Evolutionary conservation across 345 rosid species (phyloP).

Genomic region (Linum trigynum): DNA sequence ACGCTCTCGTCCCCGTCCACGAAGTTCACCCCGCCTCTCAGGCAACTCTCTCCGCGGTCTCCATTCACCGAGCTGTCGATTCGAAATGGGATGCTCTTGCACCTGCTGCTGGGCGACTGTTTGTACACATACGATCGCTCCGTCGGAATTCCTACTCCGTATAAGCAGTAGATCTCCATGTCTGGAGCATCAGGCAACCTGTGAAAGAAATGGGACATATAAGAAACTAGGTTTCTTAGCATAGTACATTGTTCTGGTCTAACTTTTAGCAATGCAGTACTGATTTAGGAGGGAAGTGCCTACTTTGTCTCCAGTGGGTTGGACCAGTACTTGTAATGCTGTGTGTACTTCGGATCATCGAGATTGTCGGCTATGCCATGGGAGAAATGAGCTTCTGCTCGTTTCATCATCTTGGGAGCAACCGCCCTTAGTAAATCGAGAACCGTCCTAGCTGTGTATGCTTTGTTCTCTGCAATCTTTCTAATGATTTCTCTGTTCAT

Average conservation of each 20-base stretch:
- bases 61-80: slow-evolving; percentile 46
- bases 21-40: slow-evolving; percentile 41
- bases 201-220: slow-evolving; percentile 1
- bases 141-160: slow-evolving; percentile 62
- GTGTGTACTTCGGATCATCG: slow-evolving; percentile 64
- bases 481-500: slow-evolving; percentile 78
- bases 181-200: slow-evolving; percentile 66
- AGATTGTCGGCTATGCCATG: slow-evolving; percentile 88
- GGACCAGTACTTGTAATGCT: slow-evolving; percentile 83
- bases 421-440: slow-evolving; percentile 67
- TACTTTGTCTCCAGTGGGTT: slow-evolving; percentile 90
- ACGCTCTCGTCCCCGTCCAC: slow-evolving; percentile 59
- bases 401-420: slow-evolving; percentile 93
- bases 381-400: slow-evolving; percentile 80
- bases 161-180: slow-evolving; percentile 58
- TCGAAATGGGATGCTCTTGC: slow-evolving; percentile 56
- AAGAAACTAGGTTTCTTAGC: neutral
- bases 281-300: slow-evolving; percentile 15
- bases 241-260: neutral
- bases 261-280: neutral
- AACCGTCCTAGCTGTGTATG: slow-evolving; percentile 59
- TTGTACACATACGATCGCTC: slow-evolving; percentile 67
- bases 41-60: slow-evolving; percentile 26
- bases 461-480: slow-evolving; percentile 75
- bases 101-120: slow-evolving; percentile 30